Percentiles rank a stretch among this genome's conserved stretches.
These are phyloP conservation scores for Vigna trinervia DNA, from an alignment of 306 rosid genomes.

Conservation along the genomic window DNA sequence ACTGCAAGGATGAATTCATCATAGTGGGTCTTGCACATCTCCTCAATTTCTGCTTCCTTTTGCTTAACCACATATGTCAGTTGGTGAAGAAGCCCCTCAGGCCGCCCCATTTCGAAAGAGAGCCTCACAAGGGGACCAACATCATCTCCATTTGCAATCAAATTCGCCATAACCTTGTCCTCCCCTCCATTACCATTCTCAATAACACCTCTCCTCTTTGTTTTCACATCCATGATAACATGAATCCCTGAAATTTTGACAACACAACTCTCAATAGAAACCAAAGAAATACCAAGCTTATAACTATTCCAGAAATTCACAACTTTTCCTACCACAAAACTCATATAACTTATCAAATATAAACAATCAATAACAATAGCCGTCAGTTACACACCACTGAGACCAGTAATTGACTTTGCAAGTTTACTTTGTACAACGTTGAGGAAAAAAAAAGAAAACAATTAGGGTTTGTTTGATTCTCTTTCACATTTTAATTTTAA, in stretches of 20 bases:
- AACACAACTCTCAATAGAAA: constrained; percentile 8
- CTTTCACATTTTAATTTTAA: neutral
- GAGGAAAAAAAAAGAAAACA: neutral
- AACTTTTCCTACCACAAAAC: neutral
- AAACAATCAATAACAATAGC: constrained; percentile 25
- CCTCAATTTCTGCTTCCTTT: constrained; percentile 93
- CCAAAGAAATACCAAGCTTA: constrained; percentile 16
- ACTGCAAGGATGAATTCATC: constrained; percentile 95
- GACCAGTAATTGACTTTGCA: neutral
- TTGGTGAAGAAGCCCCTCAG: constrained; percentile 81
- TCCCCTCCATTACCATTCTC: constrained; percentile 83
- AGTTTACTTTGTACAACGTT: neutral
- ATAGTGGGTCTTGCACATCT: constrained; percentile 89
- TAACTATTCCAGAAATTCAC: neutral
- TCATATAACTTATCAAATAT: neutral
- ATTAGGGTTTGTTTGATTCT: neutral
- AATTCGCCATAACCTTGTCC: constrained; percentile 70
- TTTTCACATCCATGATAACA: constrained; percentile 63
- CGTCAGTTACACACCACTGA: neutral
- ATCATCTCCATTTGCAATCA: constrained; percentile 85
- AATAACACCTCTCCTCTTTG: constrained; percentile 61
- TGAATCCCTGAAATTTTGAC: constrained; percentile 40
- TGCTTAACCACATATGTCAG: constrained; percentile 73
- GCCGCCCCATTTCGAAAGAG: constrained; percentile 82
- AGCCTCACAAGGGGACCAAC: constrained; percentile 91